Conservation (phyloP, 2,329 filamentous ascomycete species). For the Ilyonectria destructans region DNA sequence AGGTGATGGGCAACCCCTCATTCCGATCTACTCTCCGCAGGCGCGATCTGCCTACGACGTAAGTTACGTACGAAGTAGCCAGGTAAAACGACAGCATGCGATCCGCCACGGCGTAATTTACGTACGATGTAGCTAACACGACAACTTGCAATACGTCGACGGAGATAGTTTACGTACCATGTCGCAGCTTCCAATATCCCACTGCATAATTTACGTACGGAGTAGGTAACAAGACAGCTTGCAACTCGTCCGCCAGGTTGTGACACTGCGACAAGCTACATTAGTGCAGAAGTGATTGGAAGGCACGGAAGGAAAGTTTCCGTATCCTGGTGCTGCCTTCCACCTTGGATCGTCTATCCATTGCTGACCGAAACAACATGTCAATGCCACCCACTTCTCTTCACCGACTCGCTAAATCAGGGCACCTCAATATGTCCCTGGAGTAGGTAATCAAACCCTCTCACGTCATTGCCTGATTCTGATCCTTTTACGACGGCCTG, state of each 20-base stretch:
- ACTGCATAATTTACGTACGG: neutral
- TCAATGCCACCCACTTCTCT: constrained; percentile 19
- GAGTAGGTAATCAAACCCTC: constrained; percentile 38
- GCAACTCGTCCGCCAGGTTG: constrained; percentile 21
- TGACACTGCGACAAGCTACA: constrained; percentile 2
- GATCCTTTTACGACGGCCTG: constrained; percentile 31
- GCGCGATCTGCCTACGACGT: constrained; percentile 39
- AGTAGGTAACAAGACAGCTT: constrained; percentile 11
- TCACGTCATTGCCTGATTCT: constrained; percentile 42
- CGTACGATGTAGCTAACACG: neutral
- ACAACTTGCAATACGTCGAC: constrained; percentile 16
- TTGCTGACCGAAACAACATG: constrained; percentile 29
- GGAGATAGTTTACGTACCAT: constrained; percentile 5
- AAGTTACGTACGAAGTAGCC: too few relatives aligned
- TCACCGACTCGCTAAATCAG: constrained; percentile 35
- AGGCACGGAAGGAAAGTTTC: constrained; percentile 24
- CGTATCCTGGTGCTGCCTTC: constrained; percentile 23
- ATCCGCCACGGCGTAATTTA: neutral
- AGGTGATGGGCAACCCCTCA: constrained; percentile 30
- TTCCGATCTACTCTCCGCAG: constrained; percentile 42
- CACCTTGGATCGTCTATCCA: constrained; percentile 11
- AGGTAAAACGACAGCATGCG: neutral
- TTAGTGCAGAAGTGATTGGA: constrained; percentile 26
- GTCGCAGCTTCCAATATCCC: neutral
- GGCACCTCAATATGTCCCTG: constrained; percentile 25